Percentiles rank a stretch among this genome's conserved stretches.
Conservation (phyloP, 768 basidiomycete species). For the Hemileccinum rubropunctum region DNA sequence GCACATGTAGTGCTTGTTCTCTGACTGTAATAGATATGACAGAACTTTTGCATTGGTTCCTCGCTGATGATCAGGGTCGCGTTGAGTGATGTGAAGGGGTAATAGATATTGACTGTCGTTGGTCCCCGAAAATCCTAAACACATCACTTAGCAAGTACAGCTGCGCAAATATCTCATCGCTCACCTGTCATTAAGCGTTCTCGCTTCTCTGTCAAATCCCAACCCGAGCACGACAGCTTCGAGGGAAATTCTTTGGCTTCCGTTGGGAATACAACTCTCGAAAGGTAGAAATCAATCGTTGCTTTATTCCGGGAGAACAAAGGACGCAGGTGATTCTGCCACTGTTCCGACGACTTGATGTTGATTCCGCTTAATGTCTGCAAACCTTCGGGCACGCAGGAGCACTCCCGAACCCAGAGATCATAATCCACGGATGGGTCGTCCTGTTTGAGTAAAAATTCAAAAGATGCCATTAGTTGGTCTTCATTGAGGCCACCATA, state of each 20-base stretch:
- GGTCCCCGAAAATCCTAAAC: conserved; percentile 24
- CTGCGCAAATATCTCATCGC: background rate
- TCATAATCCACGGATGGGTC: conserved; percentile 22
- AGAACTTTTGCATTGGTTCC: conserved; percentile 13
- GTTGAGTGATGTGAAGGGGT: conserved; percentile 26
- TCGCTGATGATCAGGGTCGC: conserved; percentile 17
- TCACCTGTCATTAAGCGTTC: conserved; percentile 19
- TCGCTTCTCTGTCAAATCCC: conserved; percentile 27
- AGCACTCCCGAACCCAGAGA: conserved; percentile 15
- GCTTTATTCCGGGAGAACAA: conserved; percentile 18
- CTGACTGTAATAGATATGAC: conserved; percentile 16
- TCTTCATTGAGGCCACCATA: conserved; percentile 18
- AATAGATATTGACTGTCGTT: conserved; percentile 28
- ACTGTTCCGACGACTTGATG: conserved; percentile 22
- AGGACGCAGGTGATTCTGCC: conserved; percentile 9
- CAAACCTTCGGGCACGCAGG: conserved; percentile 15
- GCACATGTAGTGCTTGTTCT: conserved; percentile 16
- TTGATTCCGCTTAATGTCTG: conserved; percentile 21
- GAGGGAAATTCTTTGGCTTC: conserved; percentile 20
- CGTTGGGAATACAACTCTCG: conserved; percentile 26
- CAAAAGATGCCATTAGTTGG: conserved; percentile 18
- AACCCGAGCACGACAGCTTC: conserved; percentile 25
- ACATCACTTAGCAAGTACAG: background rate
- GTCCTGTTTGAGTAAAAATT: conserved; percentile 18
- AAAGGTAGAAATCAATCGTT: conserved; percentile 27